A percentile compares a stretch with the other conserved stretches of the same genome.
These are phyloP conservation scores for Scalesia atractyloides DNA, from an alignment of 129 eudicot species.

Conservation along the genomic window DNA sequence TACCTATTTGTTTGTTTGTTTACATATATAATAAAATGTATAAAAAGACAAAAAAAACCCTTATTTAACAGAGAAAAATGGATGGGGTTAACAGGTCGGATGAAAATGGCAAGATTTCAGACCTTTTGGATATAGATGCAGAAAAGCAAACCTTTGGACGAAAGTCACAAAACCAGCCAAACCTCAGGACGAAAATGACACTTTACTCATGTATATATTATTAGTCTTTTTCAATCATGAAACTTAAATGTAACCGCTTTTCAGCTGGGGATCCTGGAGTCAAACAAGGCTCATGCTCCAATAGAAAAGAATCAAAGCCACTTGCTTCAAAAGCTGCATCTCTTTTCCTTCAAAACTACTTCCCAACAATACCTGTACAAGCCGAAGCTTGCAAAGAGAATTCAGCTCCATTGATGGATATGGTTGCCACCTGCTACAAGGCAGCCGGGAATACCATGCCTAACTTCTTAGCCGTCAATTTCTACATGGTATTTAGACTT, in stretches of 20 bases:
- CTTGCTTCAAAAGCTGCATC: conserved; percentile 72
- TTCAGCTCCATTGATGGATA: conserved; percentile 68
- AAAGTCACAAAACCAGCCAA: no score
- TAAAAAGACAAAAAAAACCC: no score
- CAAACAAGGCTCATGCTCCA: conserved; percentile 73
- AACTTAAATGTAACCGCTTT: conserved; percentile 28
- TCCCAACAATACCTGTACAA: conserved; percentile 82
- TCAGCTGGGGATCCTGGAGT: conserved; percentile 97
- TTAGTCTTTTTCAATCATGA: not conserved
- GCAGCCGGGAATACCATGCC: conserved; percentile 87
- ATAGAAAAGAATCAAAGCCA: conserved; percentile 87
- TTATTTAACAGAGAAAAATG: no score
- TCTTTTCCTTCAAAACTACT: conserved; percentile 86
- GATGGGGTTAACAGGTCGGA: no score
- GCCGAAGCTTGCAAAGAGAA: conserved; percentile 89
- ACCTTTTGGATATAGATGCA: no score
- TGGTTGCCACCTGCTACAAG: conserved; percentile 77
- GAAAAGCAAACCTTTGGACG: no score
- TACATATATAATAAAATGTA: no score
- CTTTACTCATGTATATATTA: not conserved
- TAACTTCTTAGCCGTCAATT: conserved; percentile 91
- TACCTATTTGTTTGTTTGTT: no score
- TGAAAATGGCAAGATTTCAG: no score
- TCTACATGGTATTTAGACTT: conserved; percentile 73
- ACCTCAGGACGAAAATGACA: no score